phyloP scores from a whole-genome alignment of 768 basidiomycete species.

The Suillus sp. region DNA sequence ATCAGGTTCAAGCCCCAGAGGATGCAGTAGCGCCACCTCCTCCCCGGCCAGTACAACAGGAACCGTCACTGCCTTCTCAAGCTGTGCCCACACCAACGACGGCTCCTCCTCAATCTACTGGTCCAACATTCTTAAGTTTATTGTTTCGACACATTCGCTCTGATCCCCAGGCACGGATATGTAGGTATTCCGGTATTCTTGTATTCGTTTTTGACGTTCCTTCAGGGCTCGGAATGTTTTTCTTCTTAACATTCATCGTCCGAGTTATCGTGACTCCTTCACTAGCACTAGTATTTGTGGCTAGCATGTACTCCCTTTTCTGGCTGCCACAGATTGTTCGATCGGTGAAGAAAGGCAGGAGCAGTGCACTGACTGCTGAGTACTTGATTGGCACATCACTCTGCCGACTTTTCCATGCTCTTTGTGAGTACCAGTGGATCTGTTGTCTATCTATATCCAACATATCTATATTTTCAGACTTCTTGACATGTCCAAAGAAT shows the following conservation, averaged over 20 bases:
- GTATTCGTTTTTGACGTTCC: constrained; percentile 12
- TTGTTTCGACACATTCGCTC: constrained; percentile 60
- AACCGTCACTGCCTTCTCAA: constrained; percentile 16
- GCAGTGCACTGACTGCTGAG: constrained; percentile 64
- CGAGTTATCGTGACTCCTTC: constrained; percentile 71
- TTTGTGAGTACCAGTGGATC: constrained; percentile 58
- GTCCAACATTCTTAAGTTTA: constrained; percentile 44
- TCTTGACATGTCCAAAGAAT: constrained; percentile 81
- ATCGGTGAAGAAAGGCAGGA: constrained; percentile 68
- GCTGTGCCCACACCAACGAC: constrained; percentile 26
- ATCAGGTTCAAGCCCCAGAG: constrained; percentile 84
- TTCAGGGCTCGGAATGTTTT: constrained; percentile 65
- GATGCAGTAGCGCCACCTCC: constrained; percentile 42
- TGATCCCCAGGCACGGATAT: constrained; percentile 72
- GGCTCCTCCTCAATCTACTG: constrained; percentile 19
- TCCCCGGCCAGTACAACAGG: constrained; percentile 20
- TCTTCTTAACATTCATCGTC: constrained; percentile 72
- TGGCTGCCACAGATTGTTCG: constrained; percentile 88
- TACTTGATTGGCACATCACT: constrained; percentile 80
- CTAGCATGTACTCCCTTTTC: constrained; percentile 70
- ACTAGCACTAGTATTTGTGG: constrained; percentile 66
- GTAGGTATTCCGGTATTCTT: constrained; percentile 43
- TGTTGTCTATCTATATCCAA: constrained; percentile 6
- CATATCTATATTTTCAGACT: constrained; percentile 52
- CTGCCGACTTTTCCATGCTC: constrained; percentile 66